Conservation (phyloP, 1,139 yeast species). For the Zygoascus sp. region DNA sequence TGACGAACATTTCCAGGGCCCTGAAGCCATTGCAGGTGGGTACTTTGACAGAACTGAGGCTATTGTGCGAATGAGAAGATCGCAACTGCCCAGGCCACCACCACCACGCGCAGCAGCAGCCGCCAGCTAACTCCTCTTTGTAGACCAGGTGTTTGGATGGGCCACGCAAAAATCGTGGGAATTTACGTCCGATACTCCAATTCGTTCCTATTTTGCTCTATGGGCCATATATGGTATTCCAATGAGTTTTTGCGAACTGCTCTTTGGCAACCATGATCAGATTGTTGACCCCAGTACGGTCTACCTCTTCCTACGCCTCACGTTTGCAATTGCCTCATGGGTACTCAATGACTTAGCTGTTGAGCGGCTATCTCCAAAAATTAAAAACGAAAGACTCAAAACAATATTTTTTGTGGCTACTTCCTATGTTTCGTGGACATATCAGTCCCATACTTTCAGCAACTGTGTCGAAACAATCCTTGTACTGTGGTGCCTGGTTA, state of each 20-base stretch:
- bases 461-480: slow-evolving; percentile 78
- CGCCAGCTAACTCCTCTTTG: background rate
- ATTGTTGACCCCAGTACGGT: slow-evolving; percentile 36
- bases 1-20: slow-evolving; percentile 91
- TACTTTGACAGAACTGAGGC: background rate
- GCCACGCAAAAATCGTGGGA: slow-evolving; percentile 80
- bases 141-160: slow-evolving; percentile 41
- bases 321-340: slow-evolving; percentile 57
- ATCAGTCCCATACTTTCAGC: slow-evolving; percentile 84
- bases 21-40: slow-evolving; percentile 60
- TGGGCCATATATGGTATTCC: slow-evolving; percentile 66
- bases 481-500: slow-evolving; percentile 51
- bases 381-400: slow-evolving; percentile 60
- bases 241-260: slow-evolving; percentile 33
- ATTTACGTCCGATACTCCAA: slow-evolving; percentile 53
- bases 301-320: slow-evolving; percentile 56
- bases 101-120: no score
- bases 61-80: background rate
- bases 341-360: slow-evolving; percentile 48
- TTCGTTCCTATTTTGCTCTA: slow-evolving; percentile 70
- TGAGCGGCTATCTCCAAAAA: slow-evolving; percentile 44
- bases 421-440: slow-evolving; percentile 73
- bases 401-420: slow-evolving; percentile 64
- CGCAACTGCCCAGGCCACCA: no score
- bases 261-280: slow-evolving; percentile 22